A percentile compares a stretch with the other conserved stretches of the same genome.
Conservation (phyloP, 805 yeast species). For the Blastobotrys mokoenaii region DNA sequence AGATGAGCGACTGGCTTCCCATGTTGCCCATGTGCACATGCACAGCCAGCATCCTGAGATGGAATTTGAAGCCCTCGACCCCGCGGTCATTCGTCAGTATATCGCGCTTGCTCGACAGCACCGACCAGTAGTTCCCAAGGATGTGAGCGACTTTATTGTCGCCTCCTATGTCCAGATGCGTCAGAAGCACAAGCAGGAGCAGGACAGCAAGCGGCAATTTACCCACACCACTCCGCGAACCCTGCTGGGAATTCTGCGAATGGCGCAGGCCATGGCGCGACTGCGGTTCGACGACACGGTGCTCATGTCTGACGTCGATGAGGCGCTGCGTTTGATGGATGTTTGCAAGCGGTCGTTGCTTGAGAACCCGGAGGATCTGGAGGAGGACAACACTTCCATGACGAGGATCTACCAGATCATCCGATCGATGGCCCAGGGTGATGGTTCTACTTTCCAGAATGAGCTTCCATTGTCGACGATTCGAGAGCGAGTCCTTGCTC, state of each 20-base stretch:
- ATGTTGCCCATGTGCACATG: slow-evolving; percentile 95
- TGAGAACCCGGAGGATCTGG: slow-evolving; percentile 35
- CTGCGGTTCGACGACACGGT: slow-evolving; percentile 73
- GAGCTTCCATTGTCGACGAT: slow-evolving; percentile 41
- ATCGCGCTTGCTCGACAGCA: slow-evolving; percentile 76
- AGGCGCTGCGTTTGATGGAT: slow-evolving; percentile 77
- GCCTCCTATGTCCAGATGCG: slow-evolving; percentile 84
- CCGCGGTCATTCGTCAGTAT: slow-evolving; percentile 75
- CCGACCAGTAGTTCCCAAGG: slow-evolving; percentile 77
- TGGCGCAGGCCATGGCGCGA: slow-evolving; percentile 92
- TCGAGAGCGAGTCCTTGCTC: slow-evolving; percentile 57
- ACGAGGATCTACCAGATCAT: slow-evolving; percentile 68
- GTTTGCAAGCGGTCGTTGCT: slow-evolving; percentile 82
- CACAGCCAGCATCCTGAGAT: slow-evolving; percentile 71
- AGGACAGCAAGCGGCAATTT: slow-evolving; percentile 63
- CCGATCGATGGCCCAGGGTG: slow-evolving; percentile 44
- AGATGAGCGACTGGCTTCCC: slow-evolving; percentile 83
- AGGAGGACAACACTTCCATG: slow-evolving; percentile 57
- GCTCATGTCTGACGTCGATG: slow-evolving; percentile 78
- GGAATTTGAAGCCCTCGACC: slow-evolving; percentile 68
- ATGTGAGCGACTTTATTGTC: slow-evolving; percentile 80
- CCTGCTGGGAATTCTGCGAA: slow-evolving; percentile 77
- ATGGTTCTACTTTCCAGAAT: slow-evolving; percentile 28
- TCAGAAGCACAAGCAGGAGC: slow-evolving; percentile 78
- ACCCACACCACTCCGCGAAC: slow-evolving; percentile 96